Percentiles rank a stretch among this genome's conserved stretches.
These are phyloP conservation scores for Plasmodium gonderi DNA, from an alignment of 169 alveolate genomes.

Conservation along the genomic window DNA sequence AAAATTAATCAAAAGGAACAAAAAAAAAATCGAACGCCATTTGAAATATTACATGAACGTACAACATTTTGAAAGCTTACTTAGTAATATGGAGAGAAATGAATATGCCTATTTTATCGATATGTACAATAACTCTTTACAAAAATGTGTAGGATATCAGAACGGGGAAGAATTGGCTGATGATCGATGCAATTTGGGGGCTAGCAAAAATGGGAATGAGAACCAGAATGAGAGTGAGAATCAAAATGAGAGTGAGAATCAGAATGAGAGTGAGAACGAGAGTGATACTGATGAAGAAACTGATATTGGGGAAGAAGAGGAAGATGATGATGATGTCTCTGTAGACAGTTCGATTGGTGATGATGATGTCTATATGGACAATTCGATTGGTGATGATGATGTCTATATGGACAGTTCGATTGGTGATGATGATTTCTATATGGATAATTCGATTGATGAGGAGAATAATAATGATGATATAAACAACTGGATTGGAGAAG, in stretches of 20 bases:
- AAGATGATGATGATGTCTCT: not conserved
- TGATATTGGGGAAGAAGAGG: conserved; percentile 14
- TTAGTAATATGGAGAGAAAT: conserved; percentile 51
- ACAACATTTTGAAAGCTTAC: conserved; percentile 26
- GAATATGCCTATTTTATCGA: conserved; percentile 42
- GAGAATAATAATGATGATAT: no score
- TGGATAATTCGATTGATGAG: no score
- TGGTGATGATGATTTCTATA: no score
- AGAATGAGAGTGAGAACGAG: not conserved
- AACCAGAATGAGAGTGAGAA: not conserved
- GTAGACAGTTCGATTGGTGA: no score
- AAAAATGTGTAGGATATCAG: not conserved
- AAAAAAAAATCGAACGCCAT: conserved; percentile 18
- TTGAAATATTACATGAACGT: conserved; percentile 44
- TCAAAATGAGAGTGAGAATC: not conserved
- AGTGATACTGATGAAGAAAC: not conserved
- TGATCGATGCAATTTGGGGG: no score
- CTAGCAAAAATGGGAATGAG: no score
- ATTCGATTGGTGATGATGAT: no score
- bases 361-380: no score
- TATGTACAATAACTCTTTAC: conserved; percentile 16
- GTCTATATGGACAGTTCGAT: no score
- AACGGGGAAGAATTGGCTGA: not conserved
- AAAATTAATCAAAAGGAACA: conserved; percentile 50
- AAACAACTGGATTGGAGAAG: no score